These are phyloP conservation scores for Cucurbita pepo DNA, from an alignment of 306 rosid genomes.

Conservation along the genomic window DNA sequence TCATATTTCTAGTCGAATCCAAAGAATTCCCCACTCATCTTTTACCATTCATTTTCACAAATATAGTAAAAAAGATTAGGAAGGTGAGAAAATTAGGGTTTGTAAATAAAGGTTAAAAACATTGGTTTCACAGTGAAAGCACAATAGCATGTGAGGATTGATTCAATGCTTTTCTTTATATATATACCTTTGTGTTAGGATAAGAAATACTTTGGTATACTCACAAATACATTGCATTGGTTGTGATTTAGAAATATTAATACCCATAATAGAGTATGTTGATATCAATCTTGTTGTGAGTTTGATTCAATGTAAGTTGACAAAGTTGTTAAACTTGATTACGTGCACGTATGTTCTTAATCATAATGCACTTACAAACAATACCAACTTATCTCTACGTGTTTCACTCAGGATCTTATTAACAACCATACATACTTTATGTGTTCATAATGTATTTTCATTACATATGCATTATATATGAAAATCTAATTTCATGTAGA, in stretches of 20 bases:
- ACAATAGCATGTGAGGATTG: neutral
- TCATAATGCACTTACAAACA: no score
- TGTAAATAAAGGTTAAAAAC: neutral
- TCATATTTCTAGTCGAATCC: no score
- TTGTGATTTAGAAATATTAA: neutral
- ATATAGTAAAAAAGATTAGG: constrained; percentile 3
- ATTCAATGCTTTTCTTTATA: neutral
- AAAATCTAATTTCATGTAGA: no score
- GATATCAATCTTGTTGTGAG: neutral
- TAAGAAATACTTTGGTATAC: neutral
- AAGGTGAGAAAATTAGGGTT: neutral
- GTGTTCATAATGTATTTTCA: no score
- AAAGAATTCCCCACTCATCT: no score
- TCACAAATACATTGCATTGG: neutral
- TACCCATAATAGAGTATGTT: neutral
- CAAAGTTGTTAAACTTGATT: neutral
- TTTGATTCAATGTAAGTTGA: neutral
- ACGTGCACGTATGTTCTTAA: neutral
- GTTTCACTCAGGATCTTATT: neutral
- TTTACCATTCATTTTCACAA: neutral
- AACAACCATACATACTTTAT: no score
- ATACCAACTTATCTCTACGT: no score
- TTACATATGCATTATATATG: no score
- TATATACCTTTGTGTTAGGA: neutral
- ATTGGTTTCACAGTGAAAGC: no score